These are phyloP conservation scores for Podaxis sp. DNA, from an alignment of 768 basidiomycete species.

Conservation along the genomic window DNA sequence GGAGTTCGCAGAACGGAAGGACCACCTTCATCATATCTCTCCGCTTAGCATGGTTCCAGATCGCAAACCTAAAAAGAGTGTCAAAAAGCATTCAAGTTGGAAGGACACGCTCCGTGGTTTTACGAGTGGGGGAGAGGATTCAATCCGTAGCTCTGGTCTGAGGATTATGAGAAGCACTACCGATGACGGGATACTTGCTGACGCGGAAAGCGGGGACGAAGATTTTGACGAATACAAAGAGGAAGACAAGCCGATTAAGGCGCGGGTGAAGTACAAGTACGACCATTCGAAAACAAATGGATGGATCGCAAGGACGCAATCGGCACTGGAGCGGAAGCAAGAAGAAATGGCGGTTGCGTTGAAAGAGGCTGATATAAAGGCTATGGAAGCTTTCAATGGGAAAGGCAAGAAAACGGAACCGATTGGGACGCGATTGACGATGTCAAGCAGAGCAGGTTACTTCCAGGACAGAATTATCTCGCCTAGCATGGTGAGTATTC, in stretches of 20 bases:
- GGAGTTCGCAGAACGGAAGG: conserved; percentile 72
- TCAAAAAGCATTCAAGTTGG: conserved; percentile 56
- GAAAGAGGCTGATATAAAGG: conserved; percentile 44
- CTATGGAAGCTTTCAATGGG: conserved; percentile 23
- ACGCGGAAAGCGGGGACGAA: conserved; percentile 50
- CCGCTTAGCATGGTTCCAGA: conserved; percentile 91
- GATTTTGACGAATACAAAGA: conserved; percentile 49
- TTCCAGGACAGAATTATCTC: conserved; percentile 93
- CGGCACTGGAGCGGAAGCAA: conserved; percentile 46
- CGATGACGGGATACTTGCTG: conserved; percentile 47
- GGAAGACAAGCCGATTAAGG: conserved; percentile 71
- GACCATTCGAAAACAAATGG: conserved; percentile 19
- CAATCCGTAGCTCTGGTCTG: background rate
- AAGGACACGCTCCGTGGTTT: conserved; percentile 52
- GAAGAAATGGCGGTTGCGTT: conserved; percentile 47
- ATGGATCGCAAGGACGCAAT: conserved; percentile 27
- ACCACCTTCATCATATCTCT: conserved; percentile 85
- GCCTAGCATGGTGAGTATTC: conserved; percentile 82
- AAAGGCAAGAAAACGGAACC: conserved; percentile 36
- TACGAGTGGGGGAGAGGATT: conserved; percentile 34
- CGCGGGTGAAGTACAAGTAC: conserved; percentile 64
- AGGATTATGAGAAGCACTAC: conserved; percentile 8
- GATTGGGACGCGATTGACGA: conserved; percentile 85
- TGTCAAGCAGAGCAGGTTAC: conserved; percentile 92
- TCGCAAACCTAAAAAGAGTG: conserved; percentile 41